phyloP scores from a whole-genome alignment of 805 yeast genomes.

The Yarrowia sp. region DNA sequence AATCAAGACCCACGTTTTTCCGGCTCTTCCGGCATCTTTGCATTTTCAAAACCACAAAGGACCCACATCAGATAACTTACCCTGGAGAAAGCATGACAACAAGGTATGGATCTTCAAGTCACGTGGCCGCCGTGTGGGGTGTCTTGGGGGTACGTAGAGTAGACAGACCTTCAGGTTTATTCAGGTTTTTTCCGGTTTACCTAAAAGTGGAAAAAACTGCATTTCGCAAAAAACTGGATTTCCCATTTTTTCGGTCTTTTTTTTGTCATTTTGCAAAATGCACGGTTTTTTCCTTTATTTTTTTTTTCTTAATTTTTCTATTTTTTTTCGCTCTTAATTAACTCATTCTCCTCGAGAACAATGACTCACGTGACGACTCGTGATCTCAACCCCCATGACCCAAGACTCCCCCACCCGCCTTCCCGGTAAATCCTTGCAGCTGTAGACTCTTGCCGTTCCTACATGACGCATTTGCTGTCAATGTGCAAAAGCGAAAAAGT shows the following conservation, averaged over 20 bases:
- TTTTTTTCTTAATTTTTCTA: too few species aligned
- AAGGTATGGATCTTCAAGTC: not conserved
- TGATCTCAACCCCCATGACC: not conserved
- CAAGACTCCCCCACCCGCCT: not conserved
- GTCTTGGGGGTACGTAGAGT: too few species aligned
- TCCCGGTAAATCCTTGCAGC: not conserved
- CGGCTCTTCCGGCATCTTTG: not conserved
- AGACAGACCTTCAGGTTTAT: too few species aligned
- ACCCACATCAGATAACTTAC: not conserved
- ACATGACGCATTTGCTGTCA: constrained; percentile 13
- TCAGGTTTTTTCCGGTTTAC: too few species aligned
- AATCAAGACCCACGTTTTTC: too few species aligned
- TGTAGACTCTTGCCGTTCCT: not conserved
- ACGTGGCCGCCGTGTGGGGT: not conserved
- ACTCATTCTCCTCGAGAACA: too few species aligned
- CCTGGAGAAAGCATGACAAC: not conserved
- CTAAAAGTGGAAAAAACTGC: too few species aligned
- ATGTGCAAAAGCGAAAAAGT: not conserved
- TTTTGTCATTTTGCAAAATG: too few species aligned
- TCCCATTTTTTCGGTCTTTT: not conserved
- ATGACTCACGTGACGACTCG: constrained; percentile 5
- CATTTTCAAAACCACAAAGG: not conserved
- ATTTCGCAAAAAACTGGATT: too few species aligned
- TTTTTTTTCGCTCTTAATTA: too few species aligned
- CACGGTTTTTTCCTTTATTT: too few species aligned